Base-by-base conservation (phyloP, 2,329 filamentous ascomycete species). In the Coniochaeta ligniaria region DNA sequence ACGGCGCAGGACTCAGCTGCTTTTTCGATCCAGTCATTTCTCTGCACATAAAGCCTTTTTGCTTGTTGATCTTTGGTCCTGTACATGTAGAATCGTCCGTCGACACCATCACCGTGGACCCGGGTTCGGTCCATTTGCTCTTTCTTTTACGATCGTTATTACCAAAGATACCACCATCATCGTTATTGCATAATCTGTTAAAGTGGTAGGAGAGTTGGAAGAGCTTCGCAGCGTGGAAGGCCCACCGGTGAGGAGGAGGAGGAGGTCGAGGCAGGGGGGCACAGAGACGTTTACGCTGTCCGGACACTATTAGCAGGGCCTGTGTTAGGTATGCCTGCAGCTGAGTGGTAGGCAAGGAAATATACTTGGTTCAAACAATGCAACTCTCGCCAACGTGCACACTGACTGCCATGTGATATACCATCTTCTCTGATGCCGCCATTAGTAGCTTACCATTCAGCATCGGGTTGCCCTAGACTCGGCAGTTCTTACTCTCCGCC, bases 151-250 rank as follows among this genome's bases (percentile, higher is more conserved):
- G 31, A 35, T 55, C 50, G 26, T 26, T 55, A 55, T 20, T 31
- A 36, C 47, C 4, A 31, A 26, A 31, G 50, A 55, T 55, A 55
- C 50, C 50, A 55, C 50, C 26, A n/a, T 55, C n/a, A 22, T 55
- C n/a, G 50, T 55, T 55, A 55, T 55, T 55, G 26, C 26, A 55
- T 55, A 55, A 55, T 55, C 50, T 47, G 43, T 47, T 47, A 47
- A 24, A 47, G 43, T 47, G 20, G 5, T 47, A 11, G 2, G 43
- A 47, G 43, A 24, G n/a, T 47, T 22, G 20, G 43, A 17, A 47
- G 43, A 14, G 43, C 5, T 47, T 24, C 8, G 11, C 43, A 2
- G n/a, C 43, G 43, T 22, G 43, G 43, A 47, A 24, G 20, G 43
- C 20, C 24, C 6, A 16, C 43, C 22, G 12, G 20, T 24, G 43